Percentiles rank a stretch among this genome's conserved stretches.
These are phyloP conservation scores for Lactuca sativa DNA, from an alignment of 129 eudicot species.

Conservation along the genomic window DNA sequence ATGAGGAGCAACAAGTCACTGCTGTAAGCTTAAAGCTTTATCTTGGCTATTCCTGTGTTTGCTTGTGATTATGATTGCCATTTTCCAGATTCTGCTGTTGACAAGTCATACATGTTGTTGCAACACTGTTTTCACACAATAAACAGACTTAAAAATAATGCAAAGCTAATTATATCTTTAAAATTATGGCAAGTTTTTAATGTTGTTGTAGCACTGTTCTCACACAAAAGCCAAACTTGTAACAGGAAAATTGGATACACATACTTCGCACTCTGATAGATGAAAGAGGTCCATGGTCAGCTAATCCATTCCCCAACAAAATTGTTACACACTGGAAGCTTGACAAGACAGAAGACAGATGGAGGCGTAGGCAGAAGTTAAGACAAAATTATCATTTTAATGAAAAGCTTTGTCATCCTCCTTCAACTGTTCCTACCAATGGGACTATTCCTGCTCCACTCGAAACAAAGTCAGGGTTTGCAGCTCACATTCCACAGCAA, in stretches of 20 bases:
- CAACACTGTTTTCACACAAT: no score
- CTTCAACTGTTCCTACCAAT: conserved; percentile 44
- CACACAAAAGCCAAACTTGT: conserved; percentile 17
- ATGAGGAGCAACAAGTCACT: conserved; percentile 87
- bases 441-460: conserved; percentile 39
- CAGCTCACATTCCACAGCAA: conserved; percentile 78
- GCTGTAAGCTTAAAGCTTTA: conserved; percentile 54
- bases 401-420: conserved; percentile 85
- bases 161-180: no score
- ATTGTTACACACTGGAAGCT: conserved; percentile 83
- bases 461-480: conserved; percentile 66
- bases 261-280: conserved; percentile 82
- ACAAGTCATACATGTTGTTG: neutral
- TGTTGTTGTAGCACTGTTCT: neutral
- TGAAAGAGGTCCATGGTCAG: conserved; percentile 99
- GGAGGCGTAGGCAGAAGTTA: conserved; percentile 93
- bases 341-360: conserved; percentile 89
- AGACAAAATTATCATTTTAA: conserved; percentile 89
- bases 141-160: no score
- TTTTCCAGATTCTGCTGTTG: neutral
- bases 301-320: conserved; percentile 82
- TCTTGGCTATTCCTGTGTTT: neutral
- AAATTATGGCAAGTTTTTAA: no score
- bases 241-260: conserved; percentile 95
- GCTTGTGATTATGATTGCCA: neutral